Evolutionary conservation across 1,284 basidiomycete genomes (phyloP).

Genomic region (Fomes fomentarius): DNA sequence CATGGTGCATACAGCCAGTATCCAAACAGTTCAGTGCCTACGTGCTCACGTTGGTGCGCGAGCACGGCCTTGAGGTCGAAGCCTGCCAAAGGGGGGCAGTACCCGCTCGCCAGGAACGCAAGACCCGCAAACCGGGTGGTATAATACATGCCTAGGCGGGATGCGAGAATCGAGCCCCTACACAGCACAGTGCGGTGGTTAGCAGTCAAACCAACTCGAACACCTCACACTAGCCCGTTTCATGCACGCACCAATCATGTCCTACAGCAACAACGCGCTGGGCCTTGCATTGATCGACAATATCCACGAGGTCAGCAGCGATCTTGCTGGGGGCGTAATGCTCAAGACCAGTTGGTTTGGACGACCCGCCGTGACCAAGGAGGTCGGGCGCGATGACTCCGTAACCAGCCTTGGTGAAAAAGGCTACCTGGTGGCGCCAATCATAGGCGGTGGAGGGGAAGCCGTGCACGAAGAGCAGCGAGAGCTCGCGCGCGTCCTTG

Average conservation of each 20-base stretch:
- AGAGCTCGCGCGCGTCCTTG: constrained; percentile 33
- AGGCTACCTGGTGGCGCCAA: constrained; percentile 49
- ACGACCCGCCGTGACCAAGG: constrained; percentile 56
- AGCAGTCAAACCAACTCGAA: too few species aligned
- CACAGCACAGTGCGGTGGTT: background rate
- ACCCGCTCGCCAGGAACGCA: constrained; percentile 46
- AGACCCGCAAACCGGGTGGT: constrained; percentile 44
- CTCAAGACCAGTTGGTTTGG: constrained; percentile 47
- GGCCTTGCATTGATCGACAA: constrained; percentile 44
- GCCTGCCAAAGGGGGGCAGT: constrained; percentile 35
- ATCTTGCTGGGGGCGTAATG: constrained; percentile 44
- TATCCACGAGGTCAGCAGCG: constrained; percentile 48
- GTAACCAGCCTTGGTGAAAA: constrained; percentile 48
- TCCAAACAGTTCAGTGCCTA: constrained; percentile 34
- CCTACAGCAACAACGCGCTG: constrained; percentile 44
- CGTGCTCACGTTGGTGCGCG: constrained; percentile 47
- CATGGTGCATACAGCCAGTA: constrained; percentile 33
- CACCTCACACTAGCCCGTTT: too few species aligned
- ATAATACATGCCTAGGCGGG: constrained; percentile 42
- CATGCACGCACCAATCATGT: constrained; percentile 59
- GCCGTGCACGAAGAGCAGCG: constrained; percentile 51
- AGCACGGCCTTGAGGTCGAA: constrained; percentile 22
- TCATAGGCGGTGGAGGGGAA: constrained; percentile 49
- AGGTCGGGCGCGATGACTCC: constrained; percentile 56
- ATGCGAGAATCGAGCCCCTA: constrained; percentile 43